Base-by-base conservation (phyloP, 2,329 filamentous ascomycete species). In the Botrytis squamosa region DNA sequence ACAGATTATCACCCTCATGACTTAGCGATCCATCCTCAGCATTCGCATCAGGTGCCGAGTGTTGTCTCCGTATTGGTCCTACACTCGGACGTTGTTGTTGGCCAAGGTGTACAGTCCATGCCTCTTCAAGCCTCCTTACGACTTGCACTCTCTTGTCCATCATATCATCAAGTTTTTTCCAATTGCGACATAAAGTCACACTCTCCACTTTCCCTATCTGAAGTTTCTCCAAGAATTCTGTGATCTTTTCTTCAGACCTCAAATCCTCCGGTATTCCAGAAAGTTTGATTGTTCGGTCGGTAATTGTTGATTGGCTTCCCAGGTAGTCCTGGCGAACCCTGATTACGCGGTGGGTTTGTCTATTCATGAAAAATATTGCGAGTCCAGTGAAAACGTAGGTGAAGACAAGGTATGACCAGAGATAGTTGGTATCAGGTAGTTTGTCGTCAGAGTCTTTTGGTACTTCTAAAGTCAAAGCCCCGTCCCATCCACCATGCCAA, bases 341-440 rank as follows among this genome's bases (percentile, higher is more conserved):
- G 76, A 98, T 97, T 70, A 99, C 92, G 74, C 90, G 92, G 77
- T 92, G 89, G 0, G 96, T 98, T 83, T 97, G 92, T 60, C 88
- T 88, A 74, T 95, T 90, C 79, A 98, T 90, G 77, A 95, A 88
- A 81, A 95, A 97, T 20, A 98, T 85, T 0, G 93, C 92, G 60
- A 98, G 84, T 2, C 86, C 89, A 9, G 92, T 95, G 82, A 98
- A 99, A 69, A 98, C 87, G 84, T 98, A 99, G 1, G 94, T 93
- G 79, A 99, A 99, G n/a, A 93, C 86, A 22, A 97, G 88, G 80
- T 98, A 98, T 79, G 95, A 93, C 94, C 95, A 98, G 1, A 98
- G 84, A 79, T 95, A 97, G 44, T 77, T 80, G 20, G 75, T 77
- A 25, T 79, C 74, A 20, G 70, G 70, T 4, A 75, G 72, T 29